Evolutionary conservation across 2,329 filamentous ascomycete genomes (phyloP).

Genomic region (Fusarium duplospermum): DNA sequence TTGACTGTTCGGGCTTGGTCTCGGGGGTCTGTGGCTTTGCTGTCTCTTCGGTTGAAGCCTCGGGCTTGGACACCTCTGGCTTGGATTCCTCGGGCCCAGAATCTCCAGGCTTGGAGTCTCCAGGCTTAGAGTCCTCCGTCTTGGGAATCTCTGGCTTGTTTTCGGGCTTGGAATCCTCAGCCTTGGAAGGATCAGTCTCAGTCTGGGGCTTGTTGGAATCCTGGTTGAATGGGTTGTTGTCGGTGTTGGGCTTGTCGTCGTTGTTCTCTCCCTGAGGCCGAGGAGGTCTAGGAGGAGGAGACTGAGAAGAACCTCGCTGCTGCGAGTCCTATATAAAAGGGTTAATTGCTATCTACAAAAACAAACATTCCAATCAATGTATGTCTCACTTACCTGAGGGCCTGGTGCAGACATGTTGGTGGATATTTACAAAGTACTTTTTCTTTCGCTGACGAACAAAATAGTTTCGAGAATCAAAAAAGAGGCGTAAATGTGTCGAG

Average conservation of each 20-base stretch:
- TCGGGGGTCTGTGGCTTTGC: neutral
- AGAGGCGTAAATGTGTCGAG: slow-evolving; percentile 6
- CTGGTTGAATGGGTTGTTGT: slow-evolving; percentile 15
- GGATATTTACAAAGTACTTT: slow-evolving; percentile 4
- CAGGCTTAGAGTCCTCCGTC: slow-evolving; percentile 8
- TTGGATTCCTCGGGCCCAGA: slow-evolving; percentile 17
- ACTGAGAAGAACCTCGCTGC: slow-evolving; percentile 25
- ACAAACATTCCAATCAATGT: neutral
- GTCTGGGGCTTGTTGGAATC: slow-evolving; percentile 23
- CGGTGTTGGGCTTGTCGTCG: slow-evolving; percentile 10
- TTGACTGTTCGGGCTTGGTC: neutral
- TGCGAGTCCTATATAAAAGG: slow-evolving; percentile 23
- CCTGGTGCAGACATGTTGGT: slow-evolving; percentile 35
- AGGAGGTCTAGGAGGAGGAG: slow-evolving; percentile 22
- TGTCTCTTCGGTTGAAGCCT: neutral
- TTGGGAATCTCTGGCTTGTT: slow-evolving; percentile 4
- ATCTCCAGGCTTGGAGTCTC: slow-evolving; percentile 2
- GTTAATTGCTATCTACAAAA: neutral
- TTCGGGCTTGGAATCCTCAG: neutral
- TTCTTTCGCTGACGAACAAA: slow-evolving; percentile 4
- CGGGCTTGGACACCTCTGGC: neutral
- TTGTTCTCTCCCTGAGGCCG: slow-evolving; percentile 5
- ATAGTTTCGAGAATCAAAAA: slow-evolving; percentile 8
- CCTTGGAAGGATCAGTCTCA: slow-evolving; percentile 1
- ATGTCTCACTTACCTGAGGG: slow-evolving; percentile 30